These are phyloP conservation scores for Leptosphaerulina australis DNA, from an alignment of 2,329 filamentous ascomycete genomes.

Conservation along the genomic window DNA sequence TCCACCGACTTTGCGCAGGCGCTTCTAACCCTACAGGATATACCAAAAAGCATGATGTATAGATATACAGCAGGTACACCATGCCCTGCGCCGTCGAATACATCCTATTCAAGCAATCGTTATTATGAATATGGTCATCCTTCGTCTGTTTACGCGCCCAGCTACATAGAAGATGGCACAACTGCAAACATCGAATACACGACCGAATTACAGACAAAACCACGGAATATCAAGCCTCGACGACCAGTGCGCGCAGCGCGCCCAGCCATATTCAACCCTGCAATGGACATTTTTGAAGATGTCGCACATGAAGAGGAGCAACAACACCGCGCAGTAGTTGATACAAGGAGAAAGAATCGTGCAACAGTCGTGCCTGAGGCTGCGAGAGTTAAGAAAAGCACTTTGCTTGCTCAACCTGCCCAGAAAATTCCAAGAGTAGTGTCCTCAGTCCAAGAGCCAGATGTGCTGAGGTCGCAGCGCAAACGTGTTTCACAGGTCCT, in stretches of 20 bases:
- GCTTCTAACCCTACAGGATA: constrained; percentile 18
- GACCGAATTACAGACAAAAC: constrained; percentile 40
- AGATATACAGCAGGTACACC: constrained; percentile 46
- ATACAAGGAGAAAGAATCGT: constrained; percentile 35
- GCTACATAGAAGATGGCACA: constrained; percentile 42
- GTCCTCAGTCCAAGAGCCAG: constrained; percentile 30
- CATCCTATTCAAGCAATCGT: constrained; percentile 32
- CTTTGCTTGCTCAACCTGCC: constrained; percentile 46
- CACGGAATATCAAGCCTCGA: constrained; percentile 43
- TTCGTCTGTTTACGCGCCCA: constrained; percentile 42
- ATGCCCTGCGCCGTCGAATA: constrained; percentile 40
- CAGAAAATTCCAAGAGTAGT: constrained; percentile 41
- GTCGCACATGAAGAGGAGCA: constrained; percentile 45
- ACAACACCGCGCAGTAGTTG: constrained; percentile 26
- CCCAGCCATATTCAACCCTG: constrained; percentile 41
- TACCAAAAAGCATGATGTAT: constrained; percentile 35
- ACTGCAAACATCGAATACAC: constrained; percentile 50
- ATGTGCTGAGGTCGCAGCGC: constrained; percentile 34
- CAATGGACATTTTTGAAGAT: constrained; percentile 48
- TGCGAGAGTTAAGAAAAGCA: constrained; percentile 33
- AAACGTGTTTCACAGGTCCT: constrained; percentile 47
- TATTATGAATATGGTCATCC: constrained; percentile 36
- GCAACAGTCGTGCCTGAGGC: constrained; percentile 35
- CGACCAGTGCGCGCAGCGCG: constrained; percentile 40
- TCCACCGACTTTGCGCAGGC: constrained; percentile 28